Percentiles rank a stretch among this genome's conserved stretches.
phyloP scores from a whole-genome alignment of 2,329 filamentous ascomycete species.

The Monilinia fructigena region DNA sequence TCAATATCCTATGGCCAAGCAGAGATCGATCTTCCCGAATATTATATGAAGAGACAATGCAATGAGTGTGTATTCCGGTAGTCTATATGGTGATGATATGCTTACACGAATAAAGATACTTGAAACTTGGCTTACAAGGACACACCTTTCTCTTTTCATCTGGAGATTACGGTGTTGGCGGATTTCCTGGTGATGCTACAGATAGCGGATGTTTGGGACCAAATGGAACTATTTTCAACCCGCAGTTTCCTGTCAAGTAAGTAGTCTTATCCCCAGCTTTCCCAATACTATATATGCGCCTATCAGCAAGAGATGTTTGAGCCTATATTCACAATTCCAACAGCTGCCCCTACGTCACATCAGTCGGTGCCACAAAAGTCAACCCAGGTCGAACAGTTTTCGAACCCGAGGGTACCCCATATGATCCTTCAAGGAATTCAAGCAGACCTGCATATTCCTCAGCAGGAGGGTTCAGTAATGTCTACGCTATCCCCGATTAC shows the following conservation, averaged over 20 bases:
- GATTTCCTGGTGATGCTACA: conserved; percentile 38
- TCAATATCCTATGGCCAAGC: conserved; percentile 54
- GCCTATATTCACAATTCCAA: not conserved
- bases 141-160: conserved; percentile 48
- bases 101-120: conserved; percentile 32
- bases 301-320: not conserved
- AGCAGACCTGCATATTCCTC: conserved; percentile 57
- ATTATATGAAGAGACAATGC: conserved; percentile 54
- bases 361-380: conserved; percentile 53
- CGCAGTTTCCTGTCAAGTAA: conserved; percentile 40
- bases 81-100: not conserved
- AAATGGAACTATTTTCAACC: conserved; percentile 51
- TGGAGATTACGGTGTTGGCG: conserved; percentile 48
- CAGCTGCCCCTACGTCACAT: conserved; percentile 50
- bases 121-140: conserved; percentile 52
- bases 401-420: conserved; percentile 44
- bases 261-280: not conserved
- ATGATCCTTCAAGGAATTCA: conserved; percentile 45
- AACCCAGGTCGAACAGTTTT: conserved; percentile 40
- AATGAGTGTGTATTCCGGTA: conserved; percentile 40
- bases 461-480: conserved; percentile 69
- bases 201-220: conserved; percentile 41
- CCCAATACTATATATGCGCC: not conserved
- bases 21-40: conserved; percentile 52
- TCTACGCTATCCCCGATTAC: conserved; percentile 49